These are phyloP conservation scores for Suhomyces pyralidae DNA, from an alignment of 805 yeast species.

Conservation along the genomic window DNA sequence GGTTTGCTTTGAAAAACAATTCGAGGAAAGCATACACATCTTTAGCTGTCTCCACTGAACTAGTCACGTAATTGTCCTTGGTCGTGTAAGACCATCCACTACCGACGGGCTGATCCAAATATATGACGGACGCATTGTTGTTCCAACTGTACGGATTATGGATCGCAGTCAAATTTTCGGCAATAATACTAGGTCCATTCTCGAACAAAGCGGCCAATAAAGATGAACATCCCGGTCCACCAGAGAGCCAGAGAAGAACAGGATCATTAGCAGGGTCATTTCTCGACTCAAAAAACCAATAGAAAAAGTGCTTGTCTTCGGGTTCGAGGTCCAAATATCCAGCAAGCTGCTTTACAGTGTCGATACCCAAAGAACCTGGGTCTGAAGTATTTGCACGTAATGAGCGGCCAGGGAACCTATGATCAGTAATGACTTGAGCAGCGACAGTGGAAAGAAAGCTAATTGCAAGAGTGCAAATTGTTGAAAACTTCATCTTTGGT, in stretches of 20 bases:
- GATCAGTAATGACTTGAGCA: background rate
- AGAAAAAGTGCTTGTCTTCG: slow-evolving; percentile 29
- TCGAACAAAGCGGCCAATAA: slow-evolving; percentile 27
- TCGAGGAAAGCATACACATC: slow-evolving; percentile 21
- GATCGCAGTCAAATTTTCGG: slow-evolving; percentile 18
- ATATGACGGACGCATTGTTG: slow-evolving; percentile 24
- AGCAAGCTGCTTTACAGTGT: slow-evolving; percentile 34
- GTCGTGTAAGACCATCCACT: slow-evolving; percentile 20
- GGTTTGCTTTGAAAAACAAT: slow-evolving; percentile 21
- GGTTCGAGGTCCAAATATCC: slow-evolving; percentile 36
- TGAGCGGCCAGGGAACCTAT: background rate
- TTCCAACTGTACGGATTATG: slow-evolving; percentile 29
- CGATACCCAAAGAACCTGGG: slow-evolving; percentile 30
- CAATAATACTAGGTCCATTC: slow-evolving; percentile 25
- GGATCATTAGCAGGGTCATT: slow-evolving; percentile 31
- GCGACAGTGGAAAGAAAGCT: background rate
- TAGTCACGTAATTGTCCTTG: slow-evolving; percentile 12
- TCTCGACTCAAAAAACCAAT: slow-evolving; percentile 31
- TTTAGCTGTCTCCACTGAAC: slow-evolving; percentile 16
- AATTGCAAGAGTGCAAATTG: background rate
- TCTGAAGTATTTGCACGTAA: background rate
- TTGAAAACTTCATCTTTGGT: background rate
- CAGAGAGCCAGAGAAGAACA: slow-evolving; percentile 30
- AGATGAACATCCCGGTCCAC: slow-evolving; percentile 33
- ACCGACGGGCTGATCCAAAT: slow-evolving; percentile 24